Evolutionary conservation across 2,329 filamentous ascomycete genomes (phyloP).

Genomic region (Penicillium corylophilum): DNA sequence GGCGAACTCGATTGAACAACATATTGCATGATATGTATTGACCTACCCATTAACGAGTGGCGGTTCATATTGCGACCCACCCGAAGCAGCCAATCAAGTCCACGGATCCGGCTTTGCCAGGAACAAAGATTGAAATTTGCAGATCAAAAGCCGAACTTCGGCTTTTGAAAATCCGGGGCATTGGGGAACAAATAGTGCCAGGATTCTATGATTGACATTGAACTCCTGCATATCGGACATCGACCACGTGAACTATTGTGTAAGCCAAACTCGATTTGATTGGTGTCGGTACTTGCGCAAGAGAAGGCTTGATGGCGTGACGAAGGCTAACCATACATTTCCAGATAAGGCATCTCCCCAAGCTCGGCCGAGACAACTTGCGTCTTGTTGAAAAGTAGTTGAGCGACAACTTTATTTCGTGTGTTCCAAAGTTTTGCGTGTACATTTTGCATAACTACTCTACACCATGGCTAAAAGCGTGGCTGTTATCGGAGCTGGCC

Average conservation of each 20-base stretch:
- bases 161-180: neutral
- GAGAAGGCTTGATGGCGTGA: constrained; percentile 21
- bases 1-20: too few species aligned
- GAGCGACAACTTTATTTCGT: neutral
- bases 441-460: neutral
- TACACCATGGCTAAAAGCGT: constrained; percentile 38
- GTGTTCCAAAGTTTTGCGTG: neutral
- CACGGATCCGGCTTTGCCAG: neutral
- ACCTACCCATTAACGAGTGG: neutral
- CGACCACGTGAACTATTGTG: neutral
- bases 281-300: constrained; percentile 10
- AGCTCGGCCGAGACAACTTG: constrained; percentile 18
- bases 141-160: neutral
- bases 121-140: neutral
- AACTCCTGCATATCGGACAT: neutral
- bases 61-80: neutral
- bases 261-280: neutral
- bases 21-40: too few species aligned
- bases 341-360: constrained; percentile 1
- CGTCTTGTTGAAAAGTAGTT: neutral
- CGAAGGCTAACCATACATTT: constrained; percentile 9
- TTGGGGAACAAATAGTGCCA: neutral
- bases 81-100: neutral
- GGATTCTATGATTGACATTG: neutral
- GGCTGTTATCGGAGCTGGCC: constrained; percentile 62